Evolutionary conservation across 345 rosid species (phyloP).

Genomic region (Salix arbutifolia): DNA sequence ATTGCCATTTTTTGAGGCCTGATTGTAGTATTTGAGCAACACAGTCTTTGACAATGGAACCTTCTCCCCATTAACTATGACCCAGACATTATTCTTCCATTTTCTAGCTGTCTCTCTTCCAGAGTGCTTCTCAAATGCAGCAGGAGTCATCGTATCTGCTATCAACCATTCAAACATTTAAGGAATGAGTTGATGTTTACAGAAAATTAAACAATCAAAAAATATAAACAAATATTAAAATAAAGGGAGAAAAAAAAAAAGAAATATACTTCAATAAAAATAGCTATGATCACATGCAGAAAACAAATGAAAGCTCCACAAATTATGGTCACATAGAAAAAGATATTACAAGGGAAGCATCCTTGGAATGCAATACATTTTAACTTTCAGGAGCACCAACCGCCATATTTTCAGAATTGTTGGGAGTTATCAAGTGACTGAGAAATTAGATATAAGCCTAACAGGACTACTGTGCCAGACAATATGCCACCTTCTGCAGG

Average conservation of each 20-base stretch:
- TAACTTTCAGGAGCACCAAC: neutral
- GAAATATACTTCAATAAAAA: neutral
- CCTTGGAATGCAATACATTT: neutral
- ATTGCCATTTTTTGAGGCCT: constrained; percentile 55
- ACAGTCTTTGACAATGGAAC: constrained; percentile 86
- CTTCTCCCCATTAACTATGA: constrained; percentile 83
- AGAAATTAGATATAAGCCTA: neutral
- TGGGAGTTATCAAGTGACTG: neutral
- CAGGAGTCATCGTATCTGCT: constrained; percentile 86
- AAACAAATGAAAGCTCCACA: neutral
- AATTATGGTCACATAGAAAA: constrained; percentile 5
- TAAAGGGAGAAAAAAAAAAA: neutral
- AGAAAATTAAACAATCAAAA: neutral
- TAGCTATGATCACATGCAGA: constrained; percentile 18
- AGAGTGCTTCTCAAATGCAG: constrained; percentile 99
- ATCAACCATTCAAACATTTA: constrained; percentile 25
- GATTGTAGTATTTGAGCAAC: constrained; percentile 81
- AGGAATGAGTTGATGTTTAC: neutral
- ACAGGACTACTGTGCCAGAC: constrained; percentile 6
- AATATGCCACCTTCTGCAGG: constrained; percentile 9
- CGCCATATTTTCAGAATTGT: neutral
- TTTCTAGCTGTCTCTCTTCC: constrained; percentile 99
- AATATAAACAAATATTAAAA: neutral
- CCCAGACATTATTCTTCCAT: constrained; percentile 99
- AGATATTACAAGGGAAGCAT: neutral